Conservation (phyloP, 805 yeast species). For the fission yeast (Schizosaccharomyces pombe) region DNA sequence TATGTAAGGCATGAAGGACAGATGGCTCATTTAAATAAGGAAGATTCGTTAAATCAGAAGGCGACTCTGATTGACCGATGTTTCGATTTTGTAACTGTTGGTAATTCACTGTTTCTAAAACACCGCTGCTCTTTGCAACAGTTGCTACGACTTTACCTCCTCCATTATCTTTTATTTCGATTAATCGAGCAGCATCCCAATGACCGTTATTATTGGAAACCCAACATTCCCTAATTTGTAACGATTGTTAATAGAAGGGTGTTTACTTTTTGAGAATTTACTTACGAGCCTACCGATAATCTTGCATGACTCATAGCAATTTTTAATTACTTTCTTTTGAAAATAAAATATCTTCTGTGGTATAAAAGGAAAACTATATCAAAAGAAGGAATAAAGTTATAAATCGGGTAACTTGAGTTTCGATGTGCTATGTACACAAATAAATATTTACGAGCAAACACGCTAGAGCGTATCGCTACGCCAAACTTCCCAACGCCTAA, state of each 20-base stretch:
- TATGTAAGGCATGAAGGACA: constrained; percentile 74
- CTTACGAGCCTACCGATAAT: neutral
- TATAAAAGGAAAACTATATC: too few relatives aligned
- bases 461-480: too few relatives aligned
- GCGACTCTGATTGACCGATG: constrained; percentile 18
- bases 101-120: neutral
- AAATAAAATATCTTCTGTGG: too few relatives aligned
- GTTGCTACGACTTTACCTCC: neutral
- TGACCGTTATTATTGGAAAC: constrained; percentile 49
- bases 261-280: neutral
- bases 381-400: too few relatives aligned
- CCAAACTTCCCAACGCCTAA: too few relatives aligned
- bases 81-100: neutral
- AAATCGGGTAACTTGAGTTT: too few relatives aligned
- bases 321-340: neutral
- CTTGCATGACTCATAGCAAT: neutral
- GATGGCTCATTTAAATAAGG: constrained; percentile 92
- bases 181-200: constrained; percentile 49
- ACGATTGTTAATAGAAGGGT: too few relatives aligned
- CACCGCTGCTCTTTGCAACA: neutral
- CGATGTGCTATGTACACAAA: too few relatives aligned
- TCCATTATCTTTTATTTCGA: constrained; percentile 17
- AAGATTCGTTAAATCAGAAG: constrained; percentile 78
- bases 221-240: constrained; percentile 33
- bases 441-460: too few relatives aligned